Evolutionary conservation across 2,329 filamentous ascomycete species (phyloP).

Genomic region (Cercospora nicotianae): DNA sequence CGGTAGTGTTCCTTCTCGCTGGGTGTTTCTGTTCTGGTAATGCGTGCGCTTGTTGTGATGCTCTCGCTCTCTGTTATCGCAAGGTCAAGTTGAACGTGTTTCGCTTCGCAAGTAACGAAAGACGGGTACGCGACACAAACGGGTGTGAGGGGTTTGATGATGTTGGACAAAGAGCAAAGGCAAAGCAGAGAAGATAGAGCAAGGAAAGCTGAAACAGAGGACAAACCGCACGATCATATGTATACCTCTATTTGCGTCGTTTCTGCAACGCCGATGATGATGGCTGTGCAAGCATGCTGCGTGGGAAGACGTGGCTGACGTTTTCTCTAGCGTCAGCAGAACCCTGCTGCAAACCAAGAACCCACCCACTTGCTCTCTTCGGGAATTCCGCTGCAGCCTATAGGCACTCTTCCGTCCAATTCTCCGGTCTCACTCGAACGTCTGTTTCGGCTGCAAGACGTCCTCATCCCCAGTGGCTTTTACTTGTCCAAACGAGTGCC

Average conservation of each 20-base stretch:
- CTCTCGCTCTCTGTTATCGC: not conserved
- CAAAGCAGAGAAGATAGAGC: not conserved
- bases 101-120: not conserved
- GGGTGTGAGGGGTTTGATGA: not conserved
- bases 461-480: not conserved
- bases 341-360: not conserved
- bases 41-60: not conserved
- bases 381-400: constrained; percentile 4
- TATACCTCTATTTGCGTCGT: not conserved
- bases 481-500: not conserved
- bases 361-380: constrained; percentile 1
- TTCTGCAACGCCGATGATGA: not conserved
- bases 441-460: not conserved
- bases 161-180: not conserved
- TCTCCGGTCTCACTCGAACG: constrained; percentile 1
- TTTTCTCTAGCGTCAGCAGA: constrained; percentile 3
- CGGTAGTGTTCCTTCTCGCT: constrained; percentile 3
- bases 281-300: constrained; percentile 1
- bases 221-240: not conserved
- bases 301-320: constrained; percentile 1
- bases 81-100: not conserved
- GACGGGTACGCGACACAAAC: constrained; percentile 1
- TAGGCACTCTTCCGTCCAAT: not conserved
- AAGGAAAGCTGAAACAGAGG: not conserved
- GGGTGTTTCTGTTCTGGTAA: not conserved